phyloP scores from a whole-genome alignment of 495 filamentous ascomycete genomes.

The Aspergillus diversus region DNA sequence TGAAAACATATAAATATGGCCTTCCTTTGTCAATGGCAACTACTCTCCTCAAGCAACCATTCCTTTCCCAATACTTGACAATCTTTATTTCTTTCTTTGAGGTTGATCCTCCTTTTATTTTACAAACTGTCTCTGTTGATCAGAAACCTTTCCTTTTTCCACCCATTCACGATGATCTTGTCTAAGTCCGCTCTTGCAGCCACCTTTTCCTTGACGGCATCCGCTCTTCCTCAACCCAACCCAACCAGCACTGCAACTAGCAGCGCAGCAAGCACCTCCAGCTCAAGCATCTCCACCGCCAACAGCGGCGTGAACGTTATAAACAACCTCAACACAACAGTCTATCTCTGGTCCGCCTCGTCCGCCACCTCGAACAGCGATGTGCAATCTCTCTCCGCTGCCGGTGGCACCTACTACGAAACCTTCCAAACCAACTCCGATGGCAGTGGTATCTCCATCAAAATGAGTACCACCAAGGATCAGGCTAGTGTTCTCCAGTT shows the following conservation, averaged over 20 bases:
- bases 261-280: conserved; percentile 15
- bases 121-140: conserved; percentile 24
- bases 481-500: conserved; percentile 40
- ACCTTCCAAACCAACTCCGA: conserved; percentile 39
- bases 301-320: conserved; percentile 35
- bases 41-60: not conserved
- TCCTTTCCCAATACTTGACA: not conserved
- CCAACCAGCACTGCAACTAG: conserved; percentile 18
- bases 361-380: conserved; percentile 22
- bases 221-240: conserved; percentile 22
- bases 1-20: not conserved
- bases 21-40: not conserved
- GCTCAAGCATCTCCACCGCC: conserved; percentile 15
- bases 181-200: conserved; percentile 23
- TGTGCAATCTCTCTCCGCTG: conserved; percentile 33
- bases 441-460: conserved; percentile 48
- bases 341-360: conserved; percentile 43
- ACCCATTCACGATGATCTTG: conserved; percentile 29
- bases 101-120: conserved; percentile 25
- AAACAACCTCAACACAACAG: conserved; percentile 39
- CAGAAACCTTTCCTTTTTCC: conserved; percentile 15
- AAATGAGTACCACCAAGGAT: conserved; percentile 37
- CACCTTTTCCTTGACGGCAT: conserved; percentile 24
- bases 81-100: conserved; percentile 14
- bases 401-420: conserved; percentile 35